phyloP scores from a whole-genome alignment of 2,329 filamentous ascomycete genomes.

The Alternaria postmessia region DNA sequence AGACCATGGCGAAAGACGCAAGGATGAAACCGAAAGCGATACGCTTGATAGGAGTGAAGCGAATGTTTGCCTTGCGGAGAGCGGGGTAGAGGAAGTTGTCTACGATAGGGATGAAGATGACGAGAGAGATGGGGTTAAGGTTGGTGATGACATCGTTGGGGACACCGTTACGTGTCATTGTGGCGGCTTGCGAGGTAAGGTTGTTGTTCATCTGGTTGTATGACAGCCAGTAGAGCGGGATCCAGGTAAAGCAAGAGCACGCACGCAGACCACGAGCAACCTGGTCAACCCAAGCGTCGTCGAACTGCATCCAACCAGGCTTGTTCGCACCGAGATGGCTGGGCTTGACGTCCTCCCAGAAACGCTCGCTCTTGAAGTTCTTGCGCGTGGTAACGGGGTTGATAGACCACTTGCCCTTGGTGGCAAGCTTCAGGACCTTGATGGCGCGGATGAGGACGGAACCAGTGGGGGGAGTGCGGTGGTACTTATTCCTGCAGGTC shows the following conservation, averaged over 20 bases:
- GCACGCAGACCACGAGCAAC: conserved; percentile 51
- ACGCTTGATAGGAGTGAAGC: conserved; percentile 63
- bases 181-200: conserved; percentile 63
- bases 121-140: conserved; percentile 62
- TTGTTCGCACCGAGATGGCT: conserved; percentile 66
- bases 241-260: conserved; percentile 63
- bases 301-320: conserved; percentile 80
- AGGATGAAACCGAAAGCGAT: conserved; percentile 62
- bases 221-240: conserved; percentile 54
- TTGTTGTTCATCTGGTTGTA: conserved; percentile 66
- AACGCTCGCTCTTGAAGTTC: conserved; percentile 64
- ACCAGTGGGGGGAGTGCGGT: conserved; percentile 71
- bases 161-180: conserved; percentile 61
- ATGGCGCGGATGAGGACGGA: conserved; percentile 75
- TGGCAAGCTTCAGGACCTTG: conserved; percentile 66
- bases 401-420: conserved; percentile 69
- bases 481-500: conserved; percentile 68
- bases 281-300: conserved; percentile 80
- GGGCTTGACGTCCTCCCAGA: conserved; percentile 76
- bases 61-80: conserved; percentile 57
- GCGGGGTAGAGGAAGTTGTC: conserved; percentile 62
- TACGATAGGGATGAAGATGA: conserved; percentile 64
- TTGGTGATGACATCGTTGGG: conserved; percentile 66
- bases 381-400: conserved; percentile 68
- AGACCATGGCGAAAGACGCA: conserved; percentile 59